Evolutionary conservation across 2,329 filamentous ascomycete genomes (phyloP).

Genomic region (Alternaria viburni): DNA sequence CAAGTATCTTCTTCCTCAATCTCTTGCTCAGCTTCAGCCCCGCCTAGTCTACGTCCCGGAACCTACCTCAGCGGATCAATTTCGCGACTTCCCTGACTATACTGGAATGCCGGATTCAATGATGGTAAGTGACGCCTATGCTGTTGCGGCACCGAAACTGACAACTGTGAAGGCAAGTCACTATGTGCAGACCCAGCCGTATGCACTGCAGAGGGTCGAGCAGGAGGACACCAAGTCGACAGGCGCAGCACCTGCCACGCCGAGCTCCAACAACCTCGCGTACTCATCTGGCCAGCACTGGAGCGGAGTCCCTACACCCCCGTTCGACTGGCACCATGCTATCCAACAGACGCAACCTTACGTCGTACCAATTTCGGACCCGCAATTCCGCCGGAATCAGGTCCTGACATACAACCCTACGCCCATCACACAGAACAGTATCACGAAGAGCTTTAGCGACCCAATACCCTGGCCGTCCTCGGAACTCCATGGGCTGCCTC

Average conservation of each 20-base stretch:
- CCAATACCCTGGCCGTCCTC: conserved; percentile 3
- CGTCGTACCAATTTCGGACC: conserved; percentile 9
- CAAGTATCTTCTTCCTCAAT: conserved; percentile 2
- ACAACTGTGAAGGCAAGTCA: conserved; percentile 15
- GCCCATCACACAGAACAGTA: not conserved
- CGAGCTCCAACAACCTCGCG: not conserved
- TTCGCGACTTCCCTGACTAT: not conserved
- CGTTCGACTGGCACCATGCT: conserved; percentile 4
- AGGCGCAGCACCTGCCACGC: not conserved
- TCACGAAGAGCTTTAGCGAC: conserved; percentile 8
- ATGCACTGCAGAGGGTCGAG: conserved; percentile 11
- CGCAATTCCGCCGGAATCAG: conserved; percentile 8
- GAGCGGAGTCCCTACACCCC: not conserved
- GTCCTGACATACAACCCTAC: conserved; percentile 13
- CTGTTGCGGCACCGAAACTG: not conserved
- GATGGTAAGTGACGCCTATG: conserved; percentile 16
- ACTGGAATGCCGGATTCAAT: conserved; percentile 22
- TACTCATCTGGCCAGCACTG: conserved; percentile 3
- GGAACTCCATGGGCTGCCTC: not conserved
- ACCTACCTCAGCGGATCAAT: not conserved
- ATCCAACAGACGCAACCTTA: conserved; percentile 10
- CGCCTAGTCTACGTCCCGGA: conserved; percentile 1
- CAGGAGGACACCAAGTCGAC: not conserved
- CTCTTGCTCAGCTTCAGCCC: conserved; percentile 4
- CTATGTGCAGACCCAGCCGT: conserved; percentile 10